phyloP scores from a whole-genome alignment of 495 filamentous ascomycete genomes.

The Neurospora tetraspora region DNA sequence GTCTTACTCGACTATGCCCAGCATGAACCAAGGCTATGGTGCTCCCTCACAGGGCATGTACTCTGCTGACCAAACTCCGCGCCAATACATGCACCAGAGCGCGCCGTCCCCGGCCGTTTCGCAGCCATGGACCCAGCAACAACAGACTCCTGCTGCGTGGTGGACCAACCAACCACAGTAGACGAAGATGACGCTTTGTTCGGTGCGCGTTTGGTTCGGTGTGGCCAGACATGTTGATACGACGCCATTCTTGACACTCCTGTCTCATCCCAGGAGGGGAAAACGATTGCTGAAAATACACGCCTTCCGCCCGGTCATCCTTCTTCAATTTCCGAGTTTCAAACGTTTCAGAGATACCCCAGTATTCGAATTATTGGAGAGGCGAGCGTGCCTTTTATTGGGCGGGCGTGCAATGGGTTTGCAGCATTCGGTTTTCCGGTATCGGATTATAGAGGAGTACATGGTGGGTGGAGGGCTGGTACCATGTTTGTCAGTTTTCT shows the following conservation, averaged over 20 bases:
- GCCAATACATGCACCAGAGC: constrained; percentile 50
- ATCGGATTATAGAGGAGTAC: constrained; percentile 24
- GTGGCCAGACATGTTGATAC: neutral
- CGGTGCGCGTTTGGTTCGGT: neutral
- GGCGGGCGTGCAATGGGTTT: constrained; percentile 6
- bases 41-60: constrained; percentile 47
- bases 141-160: constrained; percentile 28
- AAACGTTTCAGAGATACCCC: constrained; percentile 14
- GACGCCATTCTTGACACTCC: neutral
- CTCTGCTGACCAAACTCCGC: constrained; percentile 44
- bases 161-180: constrained; percentile 40
- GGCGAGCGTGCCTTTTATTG: constrained; percentile 13
- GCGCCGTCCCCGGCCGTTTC: constrained; percentile 30
- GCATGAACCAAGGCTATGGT: constrained; percentile 44
- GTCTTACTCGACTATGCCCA: constrained; percentile 51
- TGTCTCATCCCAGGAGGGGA: neutral
- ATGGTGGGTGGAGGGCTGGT: constrained; percentile 1
- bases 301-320: neutral
- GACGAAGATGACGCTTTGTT: neutral
- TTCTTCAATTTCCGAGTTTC: constrained; percentile 12
- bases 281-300: neutral
- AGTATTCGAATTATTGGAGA: constrained; percentile 14
- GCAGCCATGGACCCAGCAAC: constrained; percentile 35
- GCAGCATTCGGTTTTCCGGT: constrained; percentile 7
- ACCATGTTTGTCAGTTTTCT: neutral